phyloP scores from a whole-genome alignment of 2,329 filamentous ascomycete species.

The Botrytis porri region DNA sequence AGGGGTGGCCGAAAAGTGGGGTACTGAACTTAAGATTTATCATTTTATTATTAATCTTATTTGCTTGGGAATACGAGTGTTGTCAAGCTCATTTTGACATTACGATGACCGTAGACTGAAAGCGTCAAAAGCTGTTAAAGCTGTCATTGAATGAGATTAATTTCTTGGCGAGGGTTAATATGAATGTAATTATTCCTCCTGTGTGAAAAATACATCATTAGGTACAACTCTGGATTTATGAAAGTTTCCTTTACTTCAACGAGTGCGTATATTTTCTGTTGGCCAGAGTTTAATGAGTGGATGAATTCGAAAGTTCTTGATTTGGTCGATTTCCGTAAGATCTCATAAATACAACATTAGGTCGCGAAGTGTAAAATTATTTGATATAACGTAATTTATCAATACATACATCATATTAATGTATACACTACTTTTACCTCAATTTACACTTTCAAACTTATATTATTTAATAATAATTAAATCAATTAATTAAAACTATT shows the following conservation, averaged over 20 bases:
- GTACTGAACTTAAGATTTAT: too few relatives aligned
- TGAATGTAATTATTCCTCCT: neutral
- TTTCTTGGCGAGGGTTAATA: neutral
- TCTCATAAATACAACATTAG: neutral
- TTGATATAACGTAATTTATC: too few relatives aligned
- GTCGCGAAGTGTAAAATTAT: neutral
- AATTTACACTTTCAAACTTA: too few relatives aligned
- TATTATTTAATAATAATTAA: too few relatives aligned
- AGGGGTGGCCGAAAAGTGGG: too few relatives aligned
- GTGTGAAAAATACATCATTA: neutral
- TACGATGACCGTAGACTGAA: neutral
- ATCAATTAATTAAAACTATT: too few relatives aligned
- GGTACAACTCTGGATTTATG: neutral
- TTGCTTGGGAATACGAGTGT: neutral
- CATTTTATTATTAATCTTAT: neutral
- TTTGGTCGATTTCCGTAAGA: neutral
- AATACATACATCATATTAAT: too few relatives aligned
- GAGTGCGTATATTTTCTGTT: neutral
- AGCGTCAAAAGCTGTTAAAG: neutral
- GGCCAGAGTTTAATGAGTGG: neutral
- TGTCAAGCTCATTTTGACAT: neutral
- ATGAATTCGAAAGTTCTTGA: neutral
- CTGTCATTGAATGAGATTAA: neutral
- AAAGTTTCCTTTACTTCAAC: neutral
- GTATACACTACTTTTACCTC: too few relatives aligned